Percentiles rank a stretch among this genome's conserved stretches.
phyloP scores from a whole-genome alignment of 306 rosid species.

The Acacia acuminata region DNA sequence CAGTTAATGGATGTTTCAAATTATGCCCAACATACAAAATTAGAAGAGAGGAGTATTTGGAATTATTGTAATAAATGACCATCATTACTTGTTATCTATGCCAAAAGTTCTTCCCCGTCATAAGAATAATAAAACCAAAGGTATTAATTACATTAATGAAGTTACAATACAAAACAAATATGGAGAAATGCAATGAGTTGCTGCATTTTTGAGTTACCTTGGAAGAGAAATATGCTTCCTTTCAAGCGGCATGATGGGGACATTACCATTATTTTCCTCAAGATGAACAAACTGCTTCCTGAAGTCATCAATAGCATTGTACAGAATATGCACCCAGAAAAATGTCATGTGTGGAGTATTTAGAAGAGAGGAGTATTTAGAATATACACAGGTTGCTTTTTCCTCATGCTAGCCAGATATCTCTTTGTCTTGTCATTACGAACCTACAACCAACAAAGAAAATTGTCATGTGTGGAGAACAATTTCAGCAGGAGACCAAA shows the following conservation, averaged over 20 bases:
- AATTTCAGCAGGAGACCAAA: background rate
- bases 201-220: conserved; percentile 52
- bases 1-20: too few relatives aligned
- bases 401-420: conserved; percentile 93
- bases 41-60: too few relatives aligned
- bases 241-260: conserved; percentile 83
- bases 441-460: conserved; percentile 54
- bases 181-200: conserved; percentile 17
- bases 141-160: background rate
- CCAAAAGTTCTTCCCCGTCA: background rate
- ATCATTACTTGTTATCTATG: background rate
- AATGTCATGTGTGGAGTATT: too few relatives aligned
- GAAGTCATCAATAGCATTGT: conserved; percentile 92
- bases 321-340: conserved; percentile 30
- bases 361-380: too few relatives aligned
- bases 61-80: too few relatives aligned
- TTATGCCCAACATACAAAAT: too few relatives aligned
- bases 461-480: background rate
- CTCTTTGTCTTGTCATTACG: conserved; percentile 94
- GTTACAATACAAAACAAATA: background rate
- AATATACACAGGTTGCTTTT: conserved; percentile 82
- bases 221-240: conserved; percentile 96
- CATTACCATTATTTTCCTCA: conserved; percentile 80
- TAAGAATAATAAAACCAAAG: conserved; percentile 1
- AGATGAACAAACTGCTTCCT: conserved; percentile 93